Evolutionary conservation across 2,329 filamentous ascomycete genomes (phyloP).

Genomic region (Aspergillus carbonarius): DNA sequence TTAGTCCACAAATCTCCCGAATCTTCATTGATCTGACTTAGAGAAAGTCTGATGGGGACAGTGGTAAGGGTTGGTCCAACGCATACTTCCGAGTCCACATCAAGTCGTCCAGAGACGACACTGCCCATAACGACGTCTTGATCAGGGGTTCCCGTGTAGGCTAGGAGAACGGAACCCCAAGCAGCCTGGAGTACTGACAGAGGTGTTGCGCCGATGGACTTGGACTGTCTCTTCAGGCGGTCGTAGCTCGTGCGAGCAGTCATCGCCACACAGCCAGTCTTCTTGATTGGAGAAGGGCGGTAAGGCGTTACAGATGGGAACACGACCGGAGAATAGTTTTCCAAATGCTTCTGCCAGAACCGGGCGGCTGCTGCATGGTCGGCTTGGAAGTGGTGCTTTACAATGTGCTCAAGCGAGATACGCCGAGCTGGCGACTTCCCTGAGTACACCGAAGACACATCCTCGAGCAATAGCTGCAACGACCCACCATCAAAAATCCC

Average conservation of each 20-base stretch:
- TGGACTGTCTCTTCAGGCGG: conserved; percentile 32
- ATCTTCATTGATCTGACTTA: conserved; percentile 17
- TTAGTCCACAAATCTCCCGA: conserved; percentile 19
- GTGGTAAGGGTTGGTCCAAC: conserved; percentile 38
- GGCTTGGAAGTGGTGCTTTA: conserved; percentile 26
- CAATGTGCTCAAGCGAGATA: conserved; percentile 26
- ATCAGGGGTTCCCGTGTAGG: conserved; percentile 34
- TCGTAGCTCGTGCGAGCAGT: conserved; percentile 21
- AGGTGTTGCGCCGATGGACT: conserved; percentile 29
- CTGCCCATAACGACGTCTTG: conserved; percentile 37
- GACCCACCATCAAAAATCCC: conserved; percentile 41
- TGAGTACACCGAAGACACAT: conserved; percentile 27
- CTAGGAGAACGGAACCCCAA: conserved; percentile 35
- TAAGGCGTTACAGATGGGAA: conserved; percentile 28
- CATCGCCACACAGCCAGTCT: conserved; percentile 22
- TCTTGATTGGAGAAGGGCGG: conserved; percentile 14
- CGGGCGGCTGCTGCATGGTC: conserved; percentile 18
- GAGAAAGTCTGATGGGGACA: conserved; percentile 32
- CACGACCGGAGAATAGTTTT: conserved; percentile 17
- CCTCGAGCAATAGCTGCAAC: conserved; percentile 33
- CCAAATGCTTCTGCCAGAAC: conserved; percentile 25
- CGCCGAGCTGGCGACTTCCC: conserved; percentile 11
- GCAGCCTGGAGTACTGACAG: conserved; percentile 38
- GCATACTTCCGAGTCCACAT: conserved; percentile 23
- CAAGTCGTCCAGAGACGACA: conserved; percentile 33